A percentile compares a stretch with the other conserved stretches of the same genome.
phyloP scores from a whole-genome alignment of 1,139 yeast genomes.

The Protomyces macrosporus region DNA sequence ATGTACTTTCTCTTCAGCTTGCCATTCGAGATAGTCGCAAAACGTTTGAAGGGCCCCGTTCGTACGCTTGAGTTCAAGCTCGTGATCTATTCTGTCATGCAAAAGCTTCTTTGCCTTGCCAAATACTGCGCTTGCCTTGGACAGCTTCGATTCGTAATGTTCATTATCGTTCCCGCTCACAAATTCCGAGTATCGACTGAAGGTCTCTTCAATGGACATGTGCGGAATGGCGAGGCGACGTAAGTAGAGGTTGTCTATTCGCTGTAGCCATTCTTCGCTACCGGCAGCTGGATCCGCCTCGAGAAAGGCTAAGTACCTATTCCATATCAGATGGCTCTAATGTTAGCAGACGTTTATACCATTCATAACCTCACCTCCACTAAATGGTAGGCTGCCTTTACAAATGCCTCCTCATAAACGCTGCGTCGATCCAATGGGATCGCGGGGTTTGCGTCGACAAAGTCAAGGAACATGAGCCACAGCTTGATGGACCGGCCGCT shows the following conservation, averaged over 20 bases:
- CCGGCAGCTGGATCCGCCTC: slow-evolving; percentile 1
- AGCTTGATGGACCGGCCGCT: background rate
- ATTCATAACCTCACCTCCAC: background rate
- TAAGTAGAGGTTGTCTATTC: slow-evolving; percentile 38
- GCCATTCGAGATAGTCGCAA: slow-evolving; percentile 38
- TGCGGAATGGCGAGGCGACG: slow-evolving; percentile 47
- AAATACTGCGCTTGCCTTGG: slow-evolving; percentile 42
- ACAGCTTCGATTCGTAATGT: slow-evolving; percentile 45
- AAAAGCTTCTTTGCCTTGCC: slow-evolving; percentile 37
- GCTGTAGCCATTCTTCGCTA: slow-evolving; percentile 25
- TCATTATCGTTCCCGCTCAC: slow-evolving; percentile 39
- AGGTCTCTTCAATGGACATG: slow-evolving; percentile 43
- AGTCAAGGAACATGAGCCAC: background rate
- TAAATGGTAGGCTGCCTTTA: background rate
- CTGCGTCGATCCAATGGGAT: background rate
- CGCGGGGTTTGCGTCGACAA: background rate
- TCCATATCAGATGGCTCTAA: slow-evolving; percentile 40
- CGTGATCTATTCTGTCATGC: slow-evolving; percentile 34
- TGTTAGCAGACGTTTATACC: background rate
- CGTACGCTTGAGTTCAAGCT: slow-evolving; percentile 29
- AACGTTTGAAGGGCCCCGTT: slow-evolving; percentile 32
- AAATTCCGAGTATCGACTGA: slow-evolving; percentile 45
- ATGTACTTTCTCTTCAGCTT: slow-evolving; percentile 21
- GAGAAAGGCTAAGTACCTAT: slow-evolving; percentile 33
- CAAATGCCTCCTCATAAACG: background rate